Conservation (phyloP, 2,329 filamentous ascomycete species). For the Calonectria leucothoes region DNA sequence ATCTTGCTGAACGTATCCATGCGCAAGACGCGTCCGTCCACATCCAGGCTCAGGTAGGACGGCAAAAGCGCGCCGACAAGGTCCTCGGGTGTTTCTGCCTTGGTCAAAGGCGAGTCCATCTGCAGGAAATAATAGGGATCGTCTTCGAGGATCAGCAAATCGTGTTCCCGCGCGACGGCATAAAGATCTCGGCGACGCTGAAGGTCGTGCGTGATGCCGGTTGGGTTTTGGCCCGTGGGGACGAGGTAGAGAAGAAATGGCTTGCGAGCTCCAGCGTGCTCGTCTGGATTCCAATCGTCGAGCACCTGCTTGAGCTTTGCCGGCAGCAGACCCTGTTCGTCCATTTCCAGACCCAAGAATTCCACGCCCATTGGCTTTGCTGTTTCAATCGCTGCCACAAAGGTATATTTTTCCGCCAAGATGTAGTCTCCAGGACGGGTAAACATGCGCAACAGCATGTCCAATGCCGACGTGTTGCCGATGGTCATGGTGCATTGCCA, state of each 20-base stretch:
- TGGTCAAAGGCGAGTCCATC: no score
- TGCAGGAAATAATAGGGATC: background rate
- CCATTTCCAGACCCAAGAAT: conserved; percentile 71
- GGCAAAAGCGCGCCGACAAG: no score
- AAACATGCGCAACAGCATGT: conserved; percentile 74
- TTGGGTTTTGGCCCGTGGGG: no score
- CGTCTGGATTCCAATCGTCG: conserved; percentile 69
- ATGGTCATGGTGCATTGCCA: conserved; percentile 77
- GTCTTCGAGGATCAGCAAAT: conserved; percentile 48
- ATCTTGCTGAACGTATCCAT: no score
- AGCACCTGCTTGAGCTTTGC: conserved; percentile 69
- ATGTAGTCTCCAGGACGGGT: conserved; percentile 69
- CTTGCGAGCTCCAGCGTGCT: conserved; percentile 64
- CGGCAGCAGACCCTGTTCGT: conserved; percentile 63
- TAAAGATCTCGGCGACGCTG: no score
- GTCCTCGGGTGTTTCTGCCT: no score
- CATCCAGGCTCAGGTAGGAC: no score
- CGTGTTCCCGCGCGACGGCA: no score
- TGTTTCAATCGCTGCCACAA: conserved; percentile 67
- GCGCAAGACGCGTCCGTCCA: no score
- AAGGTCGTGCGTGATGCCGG: no score
- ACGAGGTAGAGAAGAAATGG: no score
- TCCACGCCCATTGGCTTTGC: conserved; percentile 69
- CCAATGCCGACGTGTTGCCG: conserved; percentile 75
- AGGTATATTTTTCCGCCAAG: conserved; percentile 71